Base-by-base conservation (phyloP, 176 grass and related monocot species). In the Tillandsia leiboldiana region DNA sequence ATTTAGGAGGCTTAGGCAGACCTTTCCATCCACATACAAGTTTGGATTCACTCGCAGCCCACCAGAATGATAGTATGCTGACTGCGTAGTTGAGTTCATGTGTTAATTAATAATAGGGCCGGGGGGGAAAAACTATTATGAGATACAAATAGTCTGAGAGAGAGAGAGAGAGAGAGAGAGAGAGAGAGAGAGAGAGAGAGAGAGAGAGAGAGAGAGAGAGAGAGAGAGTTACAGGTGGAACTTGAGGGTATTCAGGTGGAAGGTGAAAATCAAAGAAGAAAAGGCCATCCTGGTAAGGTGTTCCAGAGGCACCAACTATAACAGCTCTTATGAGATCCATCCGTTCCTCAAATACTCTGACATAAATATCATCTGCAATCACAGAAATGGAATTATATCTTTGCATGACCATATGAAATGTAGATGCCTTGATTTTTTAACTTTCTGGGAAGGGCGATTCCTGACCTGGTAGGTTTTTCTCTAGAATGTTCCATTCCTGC, bases 241-340 rank as follows among this genome's bases (percentile, higher is more conserved):
- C 89, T 62, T 90, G 71, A 78, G 94, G 94, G 80, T 99, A 99
- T 63, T 90, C 77, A 63, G 77, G 61, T 49, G 89, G 94, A 83
- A 99, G 90, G 63, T 87, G 86, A 73, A 99, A 86, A 84, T 99
- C 94, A 20, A 99, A 99, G 82, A 99, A 93, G 64, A 99, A 99
- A 42, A 99, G 53, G 69, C 83, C 82, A 68, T 99, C 89, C 80
- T 99, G 94, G 27, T 99, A 99, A 29, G 94, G 94, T 9, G 94
- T 99, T 77, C 90, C 94, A 72, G 71, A 79, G 50, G 94, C 84
- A 50, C 94, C 94, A 64, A 99, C 72, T 67, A 99, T 80, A 74
- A 81, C 90, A 75, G 89, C 94, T 80, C 89, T 88, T 22, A 90
- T 53, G 61, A 99, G 82, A 85, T 99, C 94, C 89, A 99, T 86